Conservation (phyloP, 495 filamentous ascomycete genomes). For the Bryoglossum gracile region DNA sequence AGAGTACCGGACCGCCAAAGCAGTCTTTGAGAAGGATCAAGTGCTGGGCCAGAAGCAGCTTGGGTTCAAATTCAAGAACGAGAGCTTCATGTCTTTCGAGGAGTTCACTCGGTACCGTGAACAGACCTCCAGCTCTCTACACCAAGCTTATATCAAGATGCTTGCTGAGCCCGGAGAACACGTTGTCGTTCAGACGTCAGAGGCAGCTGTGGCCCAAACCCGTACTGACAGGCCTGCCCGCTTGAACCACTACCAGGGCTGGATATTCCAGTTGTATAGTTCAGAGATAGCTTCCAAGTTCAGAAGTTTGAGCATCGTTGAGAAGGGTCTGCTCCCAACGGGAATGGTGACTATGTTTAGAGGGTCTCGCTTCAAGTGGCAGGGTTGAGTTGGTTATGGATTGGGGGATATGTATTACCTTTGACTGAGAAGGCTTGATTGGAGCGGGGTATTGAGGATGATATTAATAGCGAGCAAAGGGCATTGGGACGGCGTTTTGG, state of each 20-base stretch:
- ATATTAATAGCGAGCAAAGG: too few relatives aligned
- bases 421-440: not conserved
- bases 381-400: constrained; percentile 23
- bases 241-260: constrained; percentile 55
- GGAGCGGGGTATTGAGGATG: not conserved
- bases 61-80: constrained; percentile 23
- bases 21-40: constrained; percentile 32
- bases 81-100: constrained; percentile 47
- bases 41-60: not conserved
- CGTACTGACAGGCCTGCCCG: constrained; percentile 25
- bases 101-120: constrained; percentile 48
- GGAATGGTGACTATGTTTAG: constrained; percentile 55
- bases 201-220: not conserved
- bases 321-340: constrained; percentile 51
- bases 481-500: too few relatives aligned
- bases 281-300: constrained; percentile 50
- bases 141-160: constrained; percentile 2
- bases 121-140: constrained; percentile 21
- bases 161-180: constrained; percentile 1
- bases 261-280: constrained; percentile 53
- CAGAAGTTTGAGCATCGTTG: constrained; percentile 53
- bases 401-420: too few relatives aligned
- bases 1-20: constrained; percentile 39
- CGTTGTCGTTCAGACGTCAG: not conserved
- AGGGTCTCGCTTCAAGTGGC: constrained; percentile 51